Conservation (phyloP, 805 yeast species). For the Saturnispora ahearnii region DNA sequence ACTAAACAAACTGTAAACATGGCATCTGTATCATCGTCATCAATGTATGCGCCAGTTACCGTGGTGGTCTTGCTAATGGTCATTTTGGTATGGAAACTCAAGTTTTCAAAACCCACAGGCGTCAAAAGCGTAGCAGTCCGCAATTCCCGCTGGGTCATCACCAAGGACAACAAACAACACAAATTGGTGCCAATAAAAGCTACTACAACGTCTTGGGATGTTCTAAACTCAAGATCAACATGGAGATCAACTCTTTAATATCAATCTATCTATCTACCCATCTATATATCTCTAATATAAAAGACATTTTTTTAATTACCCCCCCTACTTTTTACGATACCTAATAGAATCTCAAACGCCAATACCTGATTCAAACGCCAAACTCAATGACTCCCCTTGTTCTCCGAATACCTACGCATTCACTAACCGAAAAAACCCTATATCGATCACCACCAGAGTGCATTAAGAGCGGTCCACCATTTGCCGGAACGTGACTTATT, state of each 20-base stretch:
- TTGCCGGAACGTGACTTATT: not conserved
- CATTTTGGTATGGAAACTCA: not conserved
- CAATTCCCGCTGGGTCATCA: slow-evolving; percentile 3
- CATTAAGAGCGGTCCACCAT: not conserved
- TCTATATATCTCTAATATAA: not conserved
- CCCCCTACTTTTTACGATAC: too few relatives aligned
- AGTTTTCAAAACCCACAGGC: not conserved
- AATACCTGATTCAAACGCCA: too few relatives aligned
- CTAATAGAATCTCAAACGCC: too few relatives aligned
- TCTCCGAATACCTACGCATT: not conserved
- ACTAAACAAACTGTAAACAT: not conserved
- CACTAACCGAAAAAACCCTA: not conserved
- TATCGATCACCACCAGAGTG: not conserved
- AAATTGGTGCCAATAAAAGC: not conserved
- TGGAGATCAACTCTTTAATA: not conserved
- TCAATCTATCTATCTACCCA: not conserved
- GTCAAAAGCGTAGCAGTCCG: not conserved
- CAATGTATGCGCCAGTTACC: not conserved
- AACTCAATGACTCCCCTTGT: too few relatives aligned
- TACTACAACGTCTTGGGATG: not conserved
- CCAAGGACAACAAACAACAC: not conserved
- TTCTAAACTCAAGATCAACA: not conserved
- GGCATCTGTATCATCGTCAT: not conserved
- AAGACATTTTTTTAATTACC: not conserved
- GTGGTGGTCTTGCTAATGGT: not conserved